phyloP scores from a whole-genome alignment of 805 yeast genomes.

The Tetrapisispora pingtungensis region DNA sequence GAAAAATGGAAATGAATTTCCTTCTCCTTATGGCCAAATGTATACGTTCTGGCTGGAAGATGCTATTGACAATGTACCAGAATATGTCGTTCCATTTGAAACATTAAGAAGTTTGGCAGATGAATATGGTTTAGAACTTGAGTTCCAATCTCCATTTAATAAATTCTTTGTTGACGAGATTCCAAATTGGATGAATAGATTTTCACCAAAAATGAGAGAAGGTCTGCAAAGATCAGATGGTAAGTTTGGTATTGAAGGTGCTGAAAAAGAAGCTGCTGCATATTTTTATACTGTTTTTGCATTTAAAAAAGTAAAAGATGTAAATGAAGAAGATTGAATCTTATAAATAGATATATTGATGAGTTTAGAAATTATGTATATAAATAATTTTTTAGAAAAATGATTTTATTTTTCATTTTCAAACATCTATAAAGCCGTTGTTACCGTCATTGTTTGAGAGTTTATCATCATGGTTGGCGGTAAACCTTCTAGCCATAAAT shows the following conservation, averaged over 20 bases:
- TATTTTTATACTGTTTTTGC: constrained; percentile 82
- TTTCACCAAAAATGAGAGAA: constrained; percentile 53
- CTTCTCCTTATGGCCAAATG: constrained; percentile 71
- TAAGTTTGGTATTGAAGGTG: constrained; percentile 75
- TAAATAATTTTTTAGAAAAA: too few relatives aligned
- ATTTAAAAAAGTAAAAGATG: constrained; percentile 49
- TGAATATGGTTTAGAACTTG: constrained; percentile 66
- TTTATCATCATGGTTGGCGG: constrained; percentile 80
- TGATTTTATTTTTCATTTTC: not conserved
- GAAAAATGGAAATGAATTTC: constrained; percentile 64
- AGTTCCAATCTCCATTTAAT: constrained; percentile 65
- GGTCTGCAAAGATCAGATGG: constrained; percentile 73
- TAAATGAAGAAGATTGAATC: not conserved
- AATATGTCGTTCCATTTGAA: constrained; percentile 92
- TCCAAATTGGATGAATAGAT: constrained; percentile 48
- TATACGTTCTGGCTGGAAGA: constrained; percentile 77
- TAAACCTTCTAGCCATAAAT: constrained; percentile 69
- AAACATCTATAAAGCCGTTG: constrained; percentile 63
- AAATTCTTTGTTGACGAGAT: constrained; percentile 76
- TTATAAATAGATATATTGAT: not conserved
- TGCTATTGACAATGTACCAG: constrained; percentile 95
- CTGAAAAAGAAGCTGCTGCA: constrained; percentile 76
- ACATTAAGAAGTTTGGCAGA: constrained; percentile 72
- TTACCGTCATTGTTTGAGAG: constrained; percentile 91
- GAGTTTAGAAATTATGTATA: not conserved